Base-by-base conservation (phyloP, 257 asterid genomes). In the Nicotiana tomentosiformis region DNA sequence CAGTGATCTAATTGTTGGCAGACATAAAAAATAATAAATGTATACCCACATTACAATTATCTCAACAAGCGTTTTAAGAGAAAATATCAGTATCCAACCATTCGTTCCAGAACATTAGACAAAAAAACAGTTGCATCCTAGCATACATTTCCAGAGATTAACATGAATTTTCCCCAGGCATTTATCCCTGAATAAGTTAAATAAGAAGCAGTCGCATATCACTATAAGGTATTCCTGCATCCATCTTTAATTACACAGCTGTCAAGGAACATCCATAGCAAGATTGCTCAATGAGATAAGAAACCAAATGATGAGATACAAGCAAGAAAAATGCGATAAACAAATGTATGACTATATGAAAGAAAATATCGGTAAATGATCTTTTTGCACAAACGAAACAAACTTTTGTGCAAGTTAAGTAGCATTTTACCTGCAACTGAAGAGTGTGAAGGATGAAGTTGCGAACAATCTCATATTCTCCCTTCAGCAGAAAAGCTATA, bases 401-500 rank as follows among this genome's bases (percentile, higher is more conserved):
- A 67, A 67, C 26, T 16, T 16, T 26, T 49, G 26, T 23, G 80
- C 43, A 74, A 72, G n/a, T 20, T 70, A 70, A 70, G 76, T 26
- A 74, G 23, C 79, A 74, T 23, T 17, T 78, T 84, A 92, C 97
- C 97, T 92, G 97, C 87, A 92, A 88, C 88, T 92, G 97, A 88
- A 92, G 92, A 32, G 97, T 91, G 86, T 92, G 93, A 82, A 92
- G 93, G 82, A 92, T 86, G 83, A 92, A 92, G 85, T 92, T 92
- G 67, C 97, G 94, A 82, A 92, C 97, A 86, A 92, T 90, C 20
- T 91, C 97, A 84, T 91, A 89, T 65, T 92, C 97, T 79, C 94
- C 93, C 87, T 92, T 91, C 89, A 92, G 85, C 29, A 92, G 89
- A 84, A 92, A 92, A 84, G 97, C 97, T 26, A 92, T 84, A 53